These are phyloP conservation scores for Dryas drummondii DNA, from an alignment of 306 rosid genomes.

Conservation along the genomic window DNA sequence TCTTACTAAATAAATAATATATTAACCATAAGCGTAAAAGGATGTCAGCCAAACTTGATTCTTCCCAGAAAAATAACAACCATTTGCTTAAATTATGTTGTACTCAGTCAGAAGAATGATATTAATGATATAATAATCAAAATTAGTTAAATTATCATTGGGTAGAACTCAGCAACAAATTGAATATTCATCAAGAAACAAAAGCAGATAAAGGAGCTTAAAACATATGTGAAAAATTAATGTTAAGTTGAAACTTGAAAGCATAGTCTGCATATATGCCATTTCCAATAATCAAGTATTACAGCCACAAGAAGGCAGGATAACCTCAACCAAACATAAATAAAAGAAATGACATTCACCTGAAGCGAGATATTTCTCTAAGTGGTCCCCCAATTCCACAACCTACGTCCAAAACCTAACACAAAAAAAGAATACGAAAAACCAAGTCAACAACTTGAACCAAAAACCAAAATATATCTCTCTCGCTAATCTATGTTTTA, in stretches of 20 bases:
- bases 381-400: constrained; percentile 98
- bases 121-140: neutral
- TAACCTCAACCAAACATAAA: neutral
- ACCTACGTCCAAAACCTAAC: constrained; percentile 90
- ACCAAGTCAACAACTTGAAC: constrained; percentile 9
- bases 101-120: neutral
- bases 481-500: neutral
- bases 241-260: neutral
- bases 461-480: neutral
- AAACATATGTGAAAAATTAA: neutral
- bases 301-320: neutral
- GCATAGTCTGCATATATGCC: neutral
- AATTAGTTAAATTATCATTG: neutral
- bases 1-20: neutral
- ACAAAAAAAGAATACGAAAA: neutral
- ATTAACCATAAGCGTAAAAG: neutral
- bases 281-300: neutral
- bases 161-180: neutral
- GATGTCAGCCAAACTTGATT: neutral
- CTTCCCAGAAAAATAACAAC: neutral
- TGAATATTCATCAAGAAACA: neutral
- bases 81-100: neutral
- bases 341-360: constrained; percentile 41
- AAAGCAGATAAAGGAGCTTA: neutral
- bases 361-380: constrained; percentile 84